Base-by-base conservation (phyloP, 306 rosid species). In the Fragaria iinumae region DNA sequence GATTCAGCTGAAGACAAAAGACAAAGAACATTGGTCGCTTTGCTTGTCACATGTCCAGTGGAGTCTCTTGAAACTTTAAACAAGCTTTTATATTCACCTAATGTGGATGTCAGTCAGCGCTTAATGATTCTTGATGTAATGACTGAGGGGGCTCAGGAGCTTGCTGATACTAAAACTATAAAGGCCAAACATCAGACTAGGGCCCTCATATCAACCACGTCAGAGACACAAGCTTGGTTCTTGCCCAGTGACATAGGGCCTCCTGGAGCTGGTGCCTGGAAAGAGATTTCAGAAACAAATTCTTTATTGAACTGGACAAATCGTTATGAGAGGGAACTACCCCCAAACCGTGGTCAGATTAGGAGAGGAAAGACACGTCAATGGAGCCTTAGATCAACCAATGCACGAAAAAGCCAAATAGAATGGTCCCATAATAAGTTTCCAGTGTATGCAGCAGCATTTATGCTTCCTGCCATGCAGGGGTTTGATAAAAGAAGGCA, bases 401-500 rank as follows among this genome's bases (percentile, higher is more conserved):
- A 77, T 56, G 55, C 62, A 32, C 88, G 72, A 73, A 83, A 88
- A 67, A 85, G 80, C 80, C 83, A 77, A 81, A 83, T 87, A 76
- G 96, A 95, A 80, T 84, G 72, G 86, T 90, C 97, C 70, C 87
- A 83, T 55, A 95, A 95, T 77, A 95, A 90, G 90, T 95, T 95
- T 86, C 98, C 98, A 23, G 76, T 83, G 81, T 87, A 95, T 81
- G 98, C 97, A 27, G 97, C 98, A 52, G 93, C 96, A n/a, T 92
- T 92, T 80, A 92, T 95, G 96, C 97, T 95, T 69, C 98, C 98
- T 67, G 96, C 97, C 74, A 92, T 95, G 97, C 90, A 90, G 79
- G 97, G 97, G 38, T 95, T 83, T 82, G 97, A 95, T 81, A 95
- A 92, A 80, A 95, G 80, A 86, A 87, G 97, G 67, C 97, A 95